phyloP scores from a whole-genome alignment of 2,329 filamentous ascomycete species.

The Fusarium sp. region DNA sequence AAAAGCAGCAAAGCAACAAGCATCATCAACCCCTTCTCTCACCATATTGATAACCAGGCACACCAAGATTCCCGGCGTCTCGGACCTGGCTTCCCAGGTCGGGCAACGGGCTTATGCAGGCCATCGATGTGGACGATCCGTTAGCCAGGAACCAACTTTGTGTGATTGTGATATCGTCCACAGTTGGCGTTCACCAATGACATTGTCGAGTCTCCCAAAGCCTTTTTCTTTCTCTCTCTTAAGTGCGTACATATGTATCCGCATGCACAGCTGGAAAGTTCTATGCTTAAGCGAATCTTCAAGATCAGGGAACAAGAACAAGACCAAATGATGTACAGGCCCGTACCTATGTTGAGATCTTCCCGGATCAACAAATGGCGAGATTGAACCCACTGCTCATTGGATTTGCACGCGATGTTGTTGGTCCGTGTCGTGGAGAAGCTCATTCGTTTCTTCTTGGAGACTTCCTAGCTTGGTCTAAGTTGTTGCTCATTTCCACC shows the following conservation, averaged over 20 bases:
- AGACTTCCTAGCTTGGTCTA: constrained; percentile 39
- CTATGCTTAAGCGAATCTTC: background rate
- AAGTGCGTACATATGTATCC: background rate
- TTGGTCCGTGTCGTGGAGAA: constrained; percentile 40
- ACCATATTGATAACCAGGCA: constrained; percentile 13
- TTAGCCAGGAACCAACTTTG: constrained; percentile 37
- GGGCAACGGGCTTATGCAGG: constrained; percentile 37
- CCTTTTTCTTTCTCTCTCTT: background rate
- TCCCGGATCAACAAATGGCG: constrained; percentile 27
- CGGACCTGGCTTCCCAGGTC: constrained; percentile 30
- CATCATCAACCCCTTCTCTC: constrained; percentile 7
- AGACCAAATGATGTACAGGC: background rate
- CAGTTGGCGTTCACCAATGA: constrained; percentile 14
- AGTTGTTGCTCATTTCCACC: constrained; percentile 47
- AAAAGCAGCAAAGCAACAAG: constrained; percentile 13
- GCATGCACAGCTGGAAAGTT: background rate
- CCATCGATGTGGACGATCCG: constrained; percentile 24
- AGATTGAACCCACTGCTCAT: constrained; percentile 14
- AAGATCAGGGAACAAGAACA: background rate
- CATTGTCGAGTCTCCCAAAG: background rate
- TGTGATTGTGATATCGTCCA: constrained; percentile 14
- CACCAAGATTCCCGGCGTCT: constrained; percentile 28
- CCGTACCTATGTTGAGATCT: constrained; percentile 23
- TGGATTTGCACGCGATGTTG: background rate
- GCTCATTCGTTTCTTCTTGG: constrained; percentile 34